Evolutionary conservation across 495 filamentous ascomycete genomes (phyloP).

Genomic region (Thermochaetoides thermophila): DNA sequence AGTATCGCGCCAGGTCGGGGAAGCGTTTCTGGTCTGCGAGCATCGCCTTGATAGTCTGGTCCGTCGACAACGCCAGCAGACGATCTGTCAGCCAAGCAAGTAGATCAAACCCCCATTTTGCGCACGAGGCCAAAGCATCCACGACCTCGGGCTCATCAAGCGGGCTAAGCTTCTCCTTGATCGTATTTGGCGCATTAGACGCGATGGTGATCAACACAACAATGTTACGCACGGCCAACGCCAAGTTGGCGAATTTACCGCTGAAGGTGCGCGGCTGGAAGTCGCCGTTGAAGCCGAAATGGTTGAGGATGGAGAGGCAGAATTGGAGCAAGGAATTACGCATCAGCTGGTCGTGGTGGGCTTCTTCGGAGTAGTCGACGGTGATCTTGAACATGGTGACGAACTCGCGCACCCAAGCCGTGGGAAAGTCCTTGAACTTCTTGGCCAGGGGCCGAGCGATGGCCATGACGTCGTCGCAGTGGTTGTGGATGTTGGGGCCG

Average conservation of each 20-base stretch:
- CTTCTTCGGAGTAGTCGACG: constrained; percentile 55
- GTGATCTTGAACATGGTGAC: constrained; percentile 50
- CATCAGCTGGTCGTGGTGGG: constrained; percentile 55
- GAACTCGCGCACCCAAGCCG: constrained; percentile 44
- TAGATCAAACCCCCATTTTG: constrained; percentile 54
- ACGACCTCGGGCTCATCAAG: constrained; percentile 51
- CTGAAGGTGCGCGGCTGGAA: constrained; percentile 41
- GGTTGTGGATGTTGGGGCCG: constrained; percentile 38
- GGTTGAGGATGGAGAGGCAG: constrained; percentile 54
- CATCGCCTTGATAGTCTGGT: constrained; percentile 31
- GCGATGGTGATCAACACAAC: constrained; percentile 51
- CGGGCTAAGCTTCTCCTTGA: constrained; percentile 31
- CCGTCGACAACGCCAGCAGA: constrained; percentile 45
- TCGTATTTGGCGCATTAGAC: constrained; percentile 28
- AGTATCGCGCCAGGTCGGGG: constrained; percentile 28
- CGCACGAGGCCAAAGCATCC: constrained; percentile 38
- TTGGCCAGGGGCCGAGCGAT: constrained; percentile 39
- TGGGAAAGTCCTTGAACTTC: constrained; percentile 29
- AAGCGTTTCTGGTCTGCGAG: constrained; percentile 31
- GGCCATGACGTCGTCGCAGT: constrained; percentile 63
- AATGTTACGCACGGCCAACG: constrained; percentile 56
- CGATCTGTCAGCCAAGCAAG: constrained; percentile 55
- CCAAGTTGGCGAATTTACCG: constrained; percentile 59
- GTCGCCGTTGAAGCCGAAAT: constrained; percentile 49
- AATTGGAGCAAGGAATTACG: constrained; percentile 50